Evolutionary conservation across 23 red algal species (phyloP), one percentile per base, ranked within the genome.

Genomic region (Pyropia yezoensis): DNA sequence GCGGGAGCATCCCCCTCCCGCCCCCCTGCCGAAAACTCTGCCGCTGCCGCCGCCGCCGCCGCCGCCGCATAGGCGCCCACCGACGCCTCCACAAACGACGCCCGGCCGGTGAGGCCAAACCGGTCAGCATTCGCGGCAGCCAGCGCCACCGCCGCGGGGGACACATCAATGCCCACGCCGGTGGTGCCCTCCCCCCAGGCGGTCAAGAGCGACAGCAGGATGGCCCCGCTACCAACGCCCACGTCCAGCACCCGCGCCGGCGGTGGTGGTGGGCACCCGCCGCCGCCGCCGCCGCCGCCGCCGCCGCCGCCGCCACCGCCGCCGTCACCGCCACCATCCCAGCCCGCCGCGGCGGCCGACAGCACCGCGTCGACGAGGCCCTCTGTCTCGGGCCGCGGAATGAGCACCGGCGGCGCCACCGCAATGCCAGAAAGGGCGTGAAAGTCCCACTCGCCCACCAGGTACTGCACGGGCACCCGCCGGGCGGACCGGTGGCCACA

Each of bases 311-410:
- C 52, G 17, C 2, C 22, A 97, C 11, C 7, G 39, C 39, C 11
- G 39, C 6, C 14, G 33, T 49, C 15, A 17, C 16, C 14, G 55
- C 56, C 52, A 13, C 2, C 22, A 33, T 6, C 6, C 30, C 30
- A 6, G 7, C n/a, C 4, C 14, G 22, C 59, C 15, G 26, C 16
- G 16, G 55, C 56, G 54, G 24, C 8, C 15, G 61, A 22, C 15
- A 98, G 63, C 14, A 87, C 72, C 14, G 57, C 50, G 27, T 91
- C 85, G 13, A 98, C 94, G 0, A 98, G 74, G 30, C 88, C 68
- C 71, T 98, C 94, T 3, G 94, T 91, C 70, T 90, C 86, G 3
- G 94, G 94, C 33, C 94, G 86, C 69, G 86, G 86, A 33, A 98
- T 87, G 16, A 98, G 70, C 27, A 98, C 82, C 16, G 94, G 94